phyloP scores from a whole-genome alignment of 2,329 filamentous ascomycete species.

The Diplocarpon mali region DNA sequence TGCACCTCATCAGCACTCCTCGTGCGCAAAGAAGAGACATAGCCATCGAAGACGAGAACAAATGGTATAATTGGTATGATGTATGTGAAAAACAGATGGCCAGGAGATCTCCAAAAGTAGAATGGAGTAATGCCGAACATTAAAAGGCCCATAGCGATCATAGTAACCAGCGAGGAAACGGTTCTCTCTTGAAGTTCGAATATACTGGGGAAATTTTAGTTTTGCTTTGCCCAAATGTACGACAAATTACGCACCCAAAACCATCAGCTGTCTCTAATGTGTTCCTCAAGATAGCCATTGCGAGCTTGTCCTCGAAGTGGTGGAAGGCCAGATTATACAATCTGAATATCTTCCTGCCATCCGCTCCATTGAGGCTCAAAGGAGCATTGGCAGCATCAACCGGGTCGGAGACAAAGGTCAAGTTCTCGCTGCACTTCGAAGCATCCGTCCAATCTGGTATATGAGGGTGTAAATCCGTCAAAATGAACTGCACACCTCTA shows the following conservation, averaged over 20 bases:
- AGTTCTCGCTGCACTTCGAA: slow-evolving; percentile 38
- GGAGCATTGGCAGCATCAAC: slow-evolving; percentile 57
- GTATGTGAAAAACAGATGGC: slow-evolving; percentile 52
- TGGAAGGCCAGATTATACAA: slow-evolving; percentile 68
- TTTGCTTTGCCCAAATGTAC: neutral
- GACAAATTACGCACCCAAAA: slow-evolving; percentile 37
- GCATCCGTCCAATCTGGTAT: slow-evolving; percentile 46
- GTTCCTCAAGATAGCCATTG: slow-evolving; percentile 48
- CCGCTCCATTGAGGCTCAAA: slow-evolving; percentile 32
- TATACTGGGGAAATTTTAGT: slow-evolving; percentile 33
- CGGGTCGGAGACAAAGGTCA: slow-evolving; percentile 47
- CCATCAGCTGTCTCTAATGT: slow-evolving; percentile 54
- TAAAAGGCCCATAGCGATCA: slow-evolving; percentile 40
- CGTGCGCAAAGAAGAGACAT: slow-evolving; percentile 55
- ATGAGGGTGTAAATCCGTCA: slow-evolving; percentile 58
- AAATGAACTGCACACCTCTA: slow-evolving; percentile 42
- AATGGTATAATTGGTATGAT: slow-evolving; percentile 55
- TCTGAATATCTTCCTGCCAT: slow-evolving; percentile 47
- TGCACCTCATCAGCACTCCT: slow-evolving; percentile 56
- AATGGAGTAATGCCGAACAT: slow-evolving; percentile 41
- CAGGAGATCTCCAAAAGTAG: slow-evolving; percentile 31
- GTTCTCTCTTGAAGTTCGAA: slow-evolving; percentile 64
- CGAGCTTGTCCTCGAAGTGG: slow-evolving; percentile 59
- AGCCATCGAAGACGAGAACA: slow-evolving; percentile 57
- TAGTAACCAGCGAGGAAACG: slow-evolving; percentile 41